Evolutionary conservation across 2,329 filamentous ascomycete species (phyloP).

Genomic region (Penicillium sp.): DNA sequence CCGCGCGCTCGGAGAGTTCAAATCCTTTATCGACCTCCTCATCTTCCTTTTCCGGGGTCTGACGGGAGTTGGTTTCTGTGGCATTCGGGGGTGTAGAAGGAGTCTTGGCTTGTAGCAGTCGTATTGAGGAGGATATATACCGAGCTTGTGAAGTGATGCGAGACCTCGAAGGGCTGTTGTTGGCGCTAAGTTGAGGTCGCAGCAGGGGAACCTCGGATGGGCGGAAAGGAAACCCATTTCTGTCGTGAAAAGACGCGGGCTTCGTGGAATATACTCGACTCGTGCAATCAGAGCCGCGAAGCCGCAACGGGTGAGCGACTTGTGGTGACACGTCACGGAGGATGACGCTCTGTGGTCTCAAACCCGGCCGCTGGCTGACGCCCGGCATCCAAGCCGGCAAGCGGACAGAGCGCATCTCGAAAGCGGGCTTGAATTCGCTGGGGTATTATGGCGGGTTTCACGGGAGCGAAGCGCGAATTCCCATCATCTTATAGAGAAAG

Average conservation of each 20-base stretch:
- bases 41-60: constrained; percentile 39
- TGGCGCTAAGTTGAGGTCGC: constrained; percentile 9
- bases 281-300: constrained; percentile 9
- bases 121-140: constrained; percentile 24
- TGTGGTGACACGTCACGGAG: constrained; percentile 17
- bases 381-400: constrained; percentile 35
- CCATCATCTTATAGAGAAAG: constrained; percentile 29
- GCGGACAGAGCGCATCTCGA: constrained; percentile 41
- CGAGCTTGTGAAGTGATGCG: constrained; percentile 23
- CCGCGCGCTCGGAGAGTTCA: constrained; percentile 72
- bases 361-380: constrained; percentile 23
- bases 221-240: constrained; percentile 12
- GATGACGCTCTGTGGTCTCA: constrained; percentile 17
- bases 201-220: constrained; percentile 14
- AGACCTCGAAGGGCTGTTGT: constrained; percentile 12
- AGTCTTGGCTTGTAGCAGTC: constrained; percentile 25
- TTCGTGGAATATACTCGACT: constrained; percentile 23
- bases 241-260: constrained; percentile 19
- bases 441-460: constrained; percentile 12
- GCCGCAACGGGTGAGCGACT: constrained; percentile 2
- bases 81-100: constrained; percentile 14
- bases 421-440: constrained; percentile 5
- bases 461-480: constrained; percentile 19
- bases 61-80: constrained; percentile 26
- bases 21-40: constrained; percentile 58